Base-by-base conservation (phyloP, 192 early-diverging fungal genomes). In the Endogone sp. region DNA sequence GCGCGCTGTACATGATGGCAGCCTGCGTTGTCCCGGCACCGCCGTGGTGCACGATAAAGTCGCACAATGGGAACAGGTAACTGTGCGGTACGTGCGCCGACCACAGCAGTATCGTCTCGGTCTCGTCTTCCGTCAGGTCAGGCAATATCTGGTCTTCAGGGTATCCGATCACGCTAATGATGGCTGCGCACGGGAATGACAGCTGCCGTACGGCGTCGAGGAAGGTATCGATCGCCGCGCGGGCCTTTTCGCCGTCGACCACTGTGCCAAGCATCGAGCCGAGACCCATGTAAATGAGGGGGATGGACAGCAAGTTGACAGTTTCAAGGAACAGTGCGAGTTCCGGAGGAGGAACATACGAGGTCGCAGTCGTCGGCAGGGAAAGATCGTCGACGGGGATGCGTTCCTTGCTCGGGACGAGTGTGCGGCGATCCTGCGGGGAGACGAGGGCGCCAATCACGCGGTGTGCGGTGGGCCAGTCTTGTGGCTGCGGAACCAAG, bases 221-320 rank as follows among this genome's bases (percentile, higher is more conserved):
- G 59, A 60, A 23, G 22, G 59, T 21, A 8, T 60, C 59, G 59
- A 60, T 60, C 24, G 21, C 59, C 27, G 22, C 2, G 6, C 22
- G 59, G 6, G 59, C 22, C 21, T 60, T 6, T 22, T 8, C 27
- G 8, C 24, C 22, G 59, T 60, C 59, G 4, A 60, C 59, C 22
- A 60, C 24, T 16, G 59, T 60, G 59, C 59, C 59, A 10, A 60
- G 59, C 59, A 60, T 60, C 22, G 59, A 60, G 59, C 59, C 59
- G 21, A 60, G 27, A 10, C 59, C 59, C 22, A 60, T 26, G 59
- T 60, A 60, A 21, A 60, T 10, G 21, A 60, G 24, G 8, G 59
- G 59, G 27, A 28, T 8, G 6, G 37, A 49, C 16, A 11, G 37
- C 37, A 11, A 6, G 37, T 49, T 49, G 9, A 49, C 37, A 1